Evolutionary conservation across 257 asterid species (phyloP).

Genomic region (Leptodermis oblonga): DNA sequence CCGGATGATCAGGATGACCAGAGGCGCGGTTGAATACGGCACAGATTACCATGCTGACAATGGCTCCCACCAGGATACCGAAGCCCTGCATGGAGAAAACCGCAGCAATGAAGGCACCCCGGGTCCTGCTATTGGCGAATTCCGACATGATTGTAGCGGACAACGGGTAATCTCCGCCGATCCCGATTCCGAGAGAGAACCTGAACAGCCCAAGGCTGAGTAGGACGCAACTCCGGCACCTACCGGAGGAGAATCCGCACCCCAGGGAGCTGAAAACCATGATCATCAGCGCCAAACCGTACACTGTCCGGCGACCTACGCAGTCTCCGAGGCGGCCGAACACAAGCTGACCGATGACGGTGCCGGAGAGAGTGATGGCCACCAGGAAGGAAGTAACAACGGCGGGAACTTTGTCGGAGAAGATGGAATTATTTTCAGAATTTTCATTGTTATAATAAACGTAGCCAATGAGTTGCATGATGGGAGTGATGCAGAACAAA

Average conservation of each 20-base stretch:
- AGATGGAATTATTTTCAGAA: background rate
- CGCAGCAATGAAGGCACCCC: slow-evolving; percentile 56
- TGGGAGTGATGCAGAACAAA: slow-evolving; percentile 55
- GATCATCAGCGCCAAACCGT: slow-evolving; percentile 42
- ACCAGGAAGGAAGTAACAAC: slow-evolving; percentile 33
- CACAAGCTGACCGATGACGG: slow-evolving; percentile 42
- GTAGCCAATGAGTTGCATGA: slow-evolving; percentile 46
- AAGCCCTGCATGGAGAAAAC: slow-evolving; percentile 71
- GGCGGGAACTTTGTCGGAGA: slow-evolving; percentile 24
- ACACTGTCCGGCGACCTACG: slow-evolving; percentile 47
- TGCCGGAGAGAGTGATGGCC: slow-evolving; percentile 42
- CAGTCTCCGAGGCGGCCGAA: slow-evolving; percentile 52
- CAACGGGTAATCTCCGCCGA: slow-evolving; percentile 60
- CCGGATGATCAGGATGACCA: background rate
- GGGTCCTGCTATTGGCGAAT: slow-evolving; percentile 45
- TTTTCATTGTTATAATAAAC: slow-evolving; percentile 25
- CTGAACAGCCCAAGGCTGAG: slow-evolving; percentile 42
- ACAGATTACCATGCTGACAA: slow-evolving; percentile 51
- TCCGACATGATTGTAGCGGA: slow-evolving; percentile 70
- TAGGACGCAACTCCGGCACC: slow-evolving; percentile 39
- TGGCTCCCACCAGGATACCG: slow-evolving; percentile 50
- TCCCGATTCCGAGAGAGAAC: slow-evolving; percentile 48
- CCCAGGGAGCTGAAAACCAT: slow-evolving; percentile 49
- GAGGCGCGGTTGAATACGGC: slow-evolving; percentile 34
- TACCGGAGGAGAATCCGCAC: slow-evolving; percentile 53